phyloP scores from a whole-genome alignment of 305 asterid species.

The Nicotiana rustica region DNA sequence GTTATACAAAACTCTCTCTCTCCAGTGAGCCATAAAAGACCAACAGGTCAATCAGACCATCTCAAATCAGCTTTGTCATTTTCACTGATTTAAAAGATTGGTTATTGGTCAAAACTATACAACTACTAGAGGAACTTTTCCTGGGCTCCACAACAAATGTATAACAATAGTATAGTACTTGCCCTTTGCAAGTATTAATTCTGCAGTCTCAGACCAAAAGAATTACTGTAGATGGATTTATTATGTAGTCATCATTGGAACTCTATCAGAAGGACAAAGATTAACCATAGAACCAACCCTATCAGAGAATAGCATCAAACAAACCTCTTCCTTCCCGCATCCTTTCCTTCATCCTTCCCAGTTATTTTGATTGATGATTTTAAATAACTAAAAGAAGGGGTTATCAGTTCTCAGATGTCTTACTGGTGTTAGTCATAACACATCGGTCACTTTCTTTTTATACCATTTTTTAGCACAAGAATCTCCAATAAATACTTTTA shows the following conservation, averaged over 20 bases:
- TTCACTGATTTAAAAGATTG: conserved; percentile 16
- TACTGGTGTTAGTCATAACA: background rate
- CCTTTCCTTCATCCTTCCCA: background rate
- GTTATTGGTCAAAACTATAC: background rate
- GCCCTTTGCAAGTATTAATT: background rate
- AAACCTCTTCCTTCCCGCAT: conserved; percentile 6
- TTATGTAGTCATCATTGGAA: background rate
- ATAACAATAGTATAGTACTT: background rate
- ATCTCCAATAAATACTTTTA: conserved; percentile 4
- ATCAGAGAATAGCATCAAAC: conserved; percentile 13
- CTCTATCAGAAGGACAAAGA: conserved; percentile 21
- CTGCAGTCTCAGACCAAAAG: background rate
- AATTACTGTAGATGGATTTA: background rate
- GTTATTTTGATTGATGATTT: conserved; percentile 1
- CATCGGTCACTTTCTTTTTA: background rate
- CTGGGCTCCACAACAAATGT: background rate
- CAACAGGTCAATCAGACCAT: background rate
- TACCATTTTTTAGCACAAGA: conserved; percentile 1
- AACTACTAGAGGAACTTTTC: conserved; percentile 24
- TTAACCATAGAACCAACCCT: background rate
- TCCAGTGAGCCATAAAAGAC: background rate
- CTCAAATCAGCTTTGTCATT: conserved; percentile 16
- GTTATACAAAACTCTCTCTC: background rate
- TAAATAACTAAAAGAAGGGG: background rate
- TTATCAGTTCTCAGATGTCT: conserved; percentile 26